Evolutionary conservation across 164 flowering plant genomes (phyloP).

Genomic region (Malania oleifera): DNA sequence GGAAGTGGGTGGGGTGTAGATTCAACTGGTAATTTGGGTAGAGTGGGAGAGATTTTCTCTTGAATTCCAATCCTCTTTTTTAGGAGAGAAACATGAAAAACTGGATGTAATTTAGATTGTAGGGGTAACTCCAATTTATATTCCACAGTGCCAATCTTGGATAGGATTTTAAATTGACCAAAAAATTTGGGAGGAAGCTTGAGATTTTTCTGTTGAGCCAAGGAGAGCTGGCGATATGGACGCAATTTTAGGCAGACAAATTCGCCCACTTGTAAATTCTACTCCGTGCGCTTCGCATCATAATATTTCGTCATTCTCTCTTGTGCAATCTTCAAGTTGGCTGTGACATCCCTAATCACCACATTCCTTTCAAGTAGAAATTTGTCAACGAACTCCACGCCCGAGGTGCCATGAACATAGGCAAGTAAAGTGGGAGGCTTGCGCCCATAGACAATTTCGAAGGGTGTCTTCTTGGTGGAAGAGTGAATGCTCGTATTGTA

Average conservation of each 20-base stretch:
- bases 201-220: background rate
- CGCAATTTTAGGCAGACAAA: background rate
- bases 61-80: background rate
- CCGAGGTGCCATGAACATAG: background rate
- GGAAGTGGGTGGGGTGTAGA: background rate
- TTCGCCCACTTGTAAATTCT: background rate
- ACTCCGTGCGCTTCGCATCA: background rate
- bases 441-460: background rate
- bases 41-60: background rate
- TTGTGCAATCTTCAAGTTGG: background rate
- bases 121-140: background rate
- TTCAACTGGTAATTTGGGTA: background rate
- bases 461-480: background rate
- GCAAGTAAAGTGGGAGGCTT: background rate
- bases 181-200: background rate
- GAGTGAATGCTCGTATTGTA: background rate
- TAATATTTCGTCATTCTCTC: background rate
- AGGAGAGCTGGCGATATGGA: background rate
- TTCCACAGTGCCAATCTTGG: background rate
- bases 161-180: background rate
- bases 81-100: conserved; percentile 1
- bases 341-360: background rate
- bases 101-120: background rate
- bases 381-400: background rate
- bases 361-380: background rate